Base-by-base conservation (phyloP, 1,284 basidiomycete genomes). In the Trichosporon coremiiforme region DNA sequence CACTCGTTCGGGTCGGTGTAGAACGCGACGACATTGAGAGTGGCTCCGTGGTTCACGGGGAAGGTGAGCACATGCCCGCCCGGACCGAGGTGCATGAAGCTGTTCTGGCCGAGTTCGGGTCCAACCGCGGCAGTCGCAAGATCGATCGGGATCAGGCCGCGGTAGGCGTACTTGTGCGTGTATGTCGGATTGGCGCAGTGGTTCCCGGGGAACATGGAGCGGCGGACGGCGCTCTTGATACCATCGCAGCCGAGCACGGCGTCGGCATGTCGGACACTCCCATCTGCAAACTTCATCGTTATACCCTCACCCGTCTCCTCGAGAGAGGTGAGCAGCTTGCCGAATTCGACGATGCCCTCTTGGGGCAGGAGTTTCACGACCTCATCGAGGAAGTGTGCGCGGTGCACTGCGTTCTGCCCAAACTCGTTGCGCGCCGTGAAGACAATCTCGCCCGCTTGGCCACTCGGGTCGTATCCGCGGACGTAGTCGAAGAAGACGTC, bases 91-190 rank as follows among this genome's bases (percentile, higher is more conserved):
- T 73, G 69, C 71, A 73, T 73, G 64, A 65, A 68, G 36, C 67
- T 45, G 36, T 75, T 75, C 66, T 71, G 66, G 12, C 66, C 74
- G 53, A 71, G 53, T 38, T 72, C 72, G 3, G 64, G 64, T 0
- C 74, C 74, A 13, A 75, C 53, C 0, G 69, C 72, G 5, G 67
- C 70, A 7, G 38, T 69, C 0, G 74, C 74, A 20, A 64, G 29
- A 29, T 73, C 69, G 25, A 71, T 66, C 1, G 72, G 67, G 4
- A 75, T 67, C 10, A 75, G 70, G 12, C 74, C 74, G 36, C 74
- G 70, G 57, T 75, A 73, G 8, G 74, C 74, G 57, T 69, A 68
- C 68, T 75, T 75, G 69, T 73, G 70, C 9, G 74, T 73, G 66
- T 70, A 73, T 0, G 38, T 55, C 1, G 74, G 70, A 4, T 36